These are phyloP conservation scores for Saccharomycopsis crataegensis DNA, from an alignment of 1,139 yeast genomes.

Conservation along the genomic window DNA sequence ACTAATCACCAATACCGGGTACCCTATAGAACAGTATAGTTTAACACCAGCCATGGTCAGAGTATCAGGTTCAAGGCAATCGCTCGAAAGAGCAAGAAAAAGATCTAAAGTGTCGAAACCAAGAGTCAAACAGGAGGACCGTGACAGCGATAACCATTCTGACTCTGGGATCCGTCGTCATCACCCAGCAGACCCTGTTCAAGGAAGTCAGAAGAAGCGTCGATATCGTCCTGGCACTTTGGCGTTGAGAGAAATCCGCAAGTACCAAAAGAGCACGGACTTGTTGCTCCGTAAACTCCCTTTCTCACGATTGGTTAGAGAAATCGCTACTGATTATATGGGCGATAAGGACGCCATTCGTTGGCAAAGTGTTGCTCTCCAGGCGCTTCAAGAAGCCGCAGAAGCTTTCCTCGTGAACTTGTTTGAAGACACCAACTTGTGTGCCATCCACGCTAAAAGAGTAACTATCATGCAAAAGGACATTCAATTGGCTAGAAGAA, in stretches of 20 bases:
- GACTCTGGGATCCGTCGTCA: background rate
- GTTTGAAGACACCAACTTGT: constrained; percentile 81
- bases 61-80: constrained; percentile 1
- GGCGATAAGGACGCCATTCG: constrained; percentile 55
- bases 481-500: constrained; percentile 82
- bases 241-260: constrained; percentile 73
- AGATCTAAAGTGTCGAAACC: background rate
- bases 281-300: constrained; percentile 76
- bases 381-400: constrained; percentile 89
- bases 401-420: constrained; percentile 84
- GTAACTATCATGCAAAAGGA: constrained; percentile 94
- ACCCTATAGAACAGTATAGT: no score
- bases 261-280: constrained; percentile 73
- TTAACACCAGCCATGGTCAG: background rate
- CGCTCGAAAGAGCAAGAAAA: background rate
- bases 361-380: constrained; percentile 86
- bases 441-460: constrained; percentile 90
- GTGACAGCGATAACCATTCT: no score
- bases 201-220: constrained; percentile 28
- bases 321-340: constrained; percentile 63
- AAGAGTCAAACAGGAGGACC: no score
- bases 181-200: constrained; percentile 17
- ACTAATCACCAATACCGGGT: no score
- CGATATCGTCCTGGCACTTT: constrained; percentile 66
- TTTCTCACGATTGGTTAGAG: constrained; percentile 78